These are phyloP conservation scores for Moelleriella libera DNA, from an alignment of 2,329 filamentous ascomycete species.

Conservation along the genomic window DNA sequence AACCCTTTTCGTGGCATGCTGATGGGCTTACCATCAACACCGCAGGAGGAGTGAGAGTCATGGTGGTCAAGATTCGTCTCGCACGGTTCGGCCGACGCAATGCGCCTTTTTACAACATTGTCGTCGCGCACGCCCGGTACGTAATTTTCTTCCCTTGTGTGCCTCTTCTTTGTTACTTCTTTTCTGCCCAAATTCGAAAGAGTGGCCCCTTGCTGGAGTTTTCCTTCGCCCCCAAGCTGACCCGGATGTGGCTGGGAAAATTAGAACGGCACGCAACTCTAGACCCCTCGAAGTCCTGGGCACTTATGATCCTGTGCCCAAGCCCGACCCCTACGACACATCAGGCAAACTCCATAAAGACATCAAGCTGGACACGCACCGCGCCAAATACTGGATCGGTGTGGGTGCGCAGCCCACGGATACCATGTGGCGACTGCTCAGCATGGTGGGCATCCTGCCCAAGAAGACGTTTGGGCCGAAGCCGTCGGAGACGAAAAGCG, in stretches of 20 bases:
- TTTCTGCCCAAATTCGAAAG: too few relatives aligned
- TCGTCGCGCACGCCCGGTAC: conserved; percentile 84
- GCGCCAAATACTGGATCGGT: conserved; percentile 91
- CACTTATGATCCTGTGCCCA: conserved; percentile 57
- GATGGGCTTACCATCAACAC: neutral
- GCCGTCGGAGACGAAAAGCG: conserved; percentile 10
- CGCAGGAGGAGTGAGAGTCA: conserved; percentile 18
- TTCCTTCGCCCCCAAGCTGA: too few relatives aligned
- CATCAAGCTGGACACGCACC: conserved; percentile 66
- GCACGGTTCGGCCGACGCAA: conserved; percentile 85
- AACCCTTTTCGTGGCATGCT: too few relatives aligned
- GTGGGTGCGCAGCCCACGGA: conserved; percentile 92
- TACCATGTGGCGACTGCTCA: conserved; percentile 72
- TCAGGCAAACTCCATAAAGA: conserved; percentile 74
- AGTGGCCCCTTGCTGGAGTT: too few relatives aligned
- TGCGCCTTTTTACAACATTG: conserved; percentile 92
- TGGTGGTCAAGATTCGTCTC: conserved; percentile 91
- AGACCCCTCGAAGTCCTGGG: conserved; percentile 88
- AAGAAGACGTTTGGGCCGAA: conserved; percentile 21
- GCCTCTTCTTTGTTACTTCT: neutral
- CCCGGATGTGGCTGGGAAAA: too few relatives aligned
- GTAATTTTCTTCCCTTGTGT: conserved; percentile 7
- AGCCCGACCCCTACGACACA: conserved; percentile 42
- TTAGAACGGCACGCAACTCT: conserved; percentile 70
- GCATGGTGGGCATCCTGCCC: conserved; percentile 48